Conservation (phyloP, 2,329 filamentous ascomycete genomes). For the Aspergillus luchuensis region DNA sequence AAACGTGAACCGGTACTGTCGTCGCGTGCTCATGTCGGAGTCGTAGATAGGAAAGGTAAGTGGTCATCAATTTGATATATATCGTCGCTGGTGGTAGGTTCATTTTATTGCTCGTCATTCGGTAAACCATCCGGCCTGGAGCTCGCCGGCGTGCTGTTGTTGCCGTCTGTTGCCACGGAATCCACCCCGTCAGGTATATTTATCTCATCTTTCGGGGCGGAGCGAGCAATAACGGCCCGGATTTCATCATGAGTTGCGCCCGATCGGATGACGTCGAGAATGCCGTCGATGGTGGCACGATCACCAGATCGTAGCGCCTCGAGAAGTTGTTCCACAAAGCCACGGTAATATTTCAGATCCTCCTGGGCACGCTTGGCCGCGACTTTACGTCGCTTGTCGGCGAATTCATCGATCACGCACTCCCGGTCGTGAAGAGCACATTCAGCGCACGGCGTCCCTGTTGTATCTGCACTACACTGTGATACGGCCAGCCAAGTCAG, state of each 20-base stretch:
- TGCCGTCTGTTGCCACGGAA: background rate
- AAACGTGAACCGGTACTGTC: background rate
- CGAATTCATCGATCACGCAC: slow-evolving; percentile 37
- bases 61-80: background rate
- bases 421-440: slow-evolving; percentile 35
- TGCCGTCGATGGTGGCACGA: slow-evolving; percentile 20
- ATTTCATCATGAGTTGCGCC: slow-evolving; percentile 25
- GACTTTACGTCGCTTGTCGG: slow-evolving; percentile 42
- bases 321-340: slow-evolving; percentile 33
- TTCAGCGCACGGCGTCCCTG: slow-evolving; percentile 36
- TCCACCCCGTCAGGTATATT: background rate
- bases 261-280: slow-evolving; percentile 32
- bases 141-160: background rate
- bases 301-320: slow-evolving; percentile 28
- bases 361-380: slow-evolving; percentile 33
- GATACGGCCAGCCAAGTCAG: background rate
- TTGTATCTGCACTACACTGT: slow-evolving; percentile 33
- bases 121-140: background rate
- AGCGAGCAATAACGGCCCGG: slow-evolving; percentile 10
- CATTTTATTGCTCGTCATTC: background rate
- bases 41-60: background rate
- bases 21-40: background rate
- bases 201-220: background rate
- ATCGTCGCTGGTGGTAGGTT: background rate
- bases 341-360: slow-evolving; percentile 30